Conservation (phyloP, 1,139 yeast genomes). For the Taiozyma sp. region DNA sequence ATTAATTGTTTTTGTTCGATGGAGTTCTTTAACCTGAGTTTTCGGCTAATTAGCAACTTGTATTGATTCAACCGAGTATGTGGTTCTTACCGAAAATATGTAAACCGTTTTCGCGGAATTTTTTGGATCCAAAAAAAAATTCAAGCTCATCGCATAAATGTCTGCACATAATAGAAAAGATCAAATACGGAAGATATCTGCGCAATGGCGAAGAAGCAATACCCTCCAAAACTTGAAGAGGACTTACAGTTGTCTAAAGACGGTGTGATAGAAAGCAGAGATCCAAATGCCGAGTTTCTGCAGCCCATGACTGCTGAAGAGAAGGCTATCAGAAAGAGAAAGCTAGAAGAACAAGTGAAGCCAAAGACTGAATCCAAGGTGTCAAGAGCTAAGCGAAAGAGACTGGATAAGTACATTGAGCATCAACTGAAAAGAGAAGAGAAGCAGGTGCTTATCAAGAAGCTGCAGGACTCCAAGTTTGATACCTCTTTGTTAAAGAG, state of each 20-base stretch:
- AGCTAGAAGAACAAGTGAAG: constrained; percentile 53
- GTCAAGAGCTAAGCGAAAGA: constrained; percentile 69
- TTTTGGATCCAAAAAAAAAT: constrained; percentile 5
- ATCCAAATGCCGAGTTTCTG: constrained; percentile 61
- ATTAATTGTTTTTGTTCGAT: no score
- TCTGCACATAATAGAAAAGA: neutral
- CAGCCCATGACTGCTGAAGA: constrained; percentile 49
- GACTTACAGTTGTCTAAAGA: constrained; percentile 24
- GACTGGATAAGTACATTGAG: constrained; percentile 74
- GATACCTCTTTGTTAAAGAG: constrained; percentile 69
- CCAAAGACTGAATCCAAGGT: constrained; percentile 63
- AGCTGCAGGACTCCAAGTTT: constrained; percentile 64
- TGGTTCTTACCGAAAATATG: neutral
- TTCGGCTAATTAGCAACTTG: neutral
- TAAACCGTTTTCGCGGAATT: neutral
- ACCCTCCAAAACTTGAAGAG: constrained; percentile 43
- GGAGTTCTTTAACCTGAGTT: no score
- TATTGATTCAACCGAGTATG: neutral
- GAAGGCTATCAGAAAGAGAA: constrained; percentile 59
- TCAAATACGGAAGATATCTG: neutral
- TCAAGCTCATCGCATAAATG: constrained; percentile 22
- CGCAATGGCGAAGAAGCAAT: constrained; percentile 73
- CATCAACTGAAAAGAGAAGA: constrained; percentile 90
- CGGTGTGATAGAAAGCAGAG: constrained; percentile 16
- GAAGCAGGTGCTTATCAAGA: constrained; percentile 70